Evolutionary conservation across 1,139 yeast genomes (phyloP), one percentile per base, ranked within the genome.

Genomic region (Blastobotrys elegans): DNA sequence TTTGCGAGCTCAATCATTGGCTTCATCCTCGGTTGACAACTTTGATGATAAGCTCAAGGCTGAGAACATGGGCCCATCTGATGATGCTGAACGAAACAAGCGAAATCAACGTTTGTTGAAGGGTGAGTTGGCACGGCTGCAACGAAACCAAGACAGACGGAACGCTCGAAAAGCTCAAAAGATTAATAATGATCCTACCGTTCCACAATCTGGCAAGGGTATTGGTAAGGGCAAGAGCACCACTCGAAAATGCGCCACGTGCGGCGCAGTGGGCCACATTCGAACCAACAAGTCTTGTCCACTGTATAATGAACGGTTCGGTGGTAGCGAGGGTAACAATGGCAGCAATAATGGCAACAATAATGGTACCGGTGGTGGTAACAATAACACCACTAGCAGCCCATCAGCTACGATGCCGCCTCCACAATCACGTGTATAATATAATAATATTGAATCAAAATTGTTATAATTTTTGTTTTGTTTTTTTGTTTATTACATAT

Each of bases 221-320:
- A 57, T 58, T 16, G 66, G 65, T 5, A 64, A 64, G 31, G 69
- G 66, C 42, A 87, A 86, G 62, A 80, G 89, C 48, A 86, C 86
- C 1, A 82, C 86, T 6, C 74, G 97, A 62, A 77, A 88, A 60
- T 92, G 97, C 69, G 89, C 95, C 4, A 84, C 95, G 1, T 92
- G 97, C 74, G 97, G 97, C 24, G 95, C 92, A 2, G 76, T 85
- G 58, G 98, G 97, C 0, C 98, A 92, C 65, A 92, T 90, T 54
- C 76, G 95, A 61, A 90, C 97, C 8, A 89, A 88, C 65, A 84
- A 84, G 63, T 73, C 79, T 47, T 90, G 97, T 67, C 97, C 97
- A n/a, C 74, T 89, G 75, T 90, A 80, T 56, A 74, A 74, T 51
- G 79, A 69, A 51, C 49, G 53, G 39, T 52, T 46, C 35, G 55